phyloP scores from a whole-genome alignment of 768 basidiomycete genomes.

The Fomitopsis pulvina region DNA sequence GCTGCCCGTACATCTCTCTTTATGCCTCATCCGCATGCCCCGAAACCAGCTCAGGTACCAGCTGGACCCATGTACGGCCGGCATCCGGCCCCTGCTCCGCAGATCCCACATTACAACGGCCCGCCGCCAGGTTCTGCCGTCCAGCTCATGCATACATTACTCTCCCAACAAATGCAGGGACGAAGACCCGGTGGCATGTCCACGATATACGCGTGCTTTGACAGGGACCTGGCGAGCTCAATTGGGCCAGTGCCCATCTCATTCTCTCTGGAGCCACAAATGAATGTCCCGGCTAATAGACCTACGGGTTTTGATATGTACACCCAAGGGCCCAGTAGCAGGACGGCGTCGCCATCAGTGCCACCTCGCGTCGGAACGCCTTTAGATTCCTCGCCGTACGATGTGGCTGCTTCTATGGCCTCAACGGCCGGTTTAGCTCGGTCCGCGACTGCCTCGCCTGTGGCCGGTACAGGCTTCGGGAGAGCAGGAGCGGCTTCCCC shows the following conservation, averaged over 20 bases:
- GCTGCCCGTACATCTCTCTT: slow-evolving; percentile 36
- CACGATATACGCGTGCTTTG: slow-evolving; percentile 58
- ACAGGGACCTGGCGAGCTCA: slow-evolving; percentile 41
- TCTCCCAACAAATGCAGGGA: background rate
- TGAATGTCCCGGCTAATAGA: slow-evolving; percentile 24
- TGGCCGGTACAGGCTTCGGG: slow-evolving; percentile 1
- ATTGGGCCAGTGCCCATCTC: slow-evolving; percentile 54
- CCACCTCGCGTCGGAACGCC: slow-evolving; percentile 6
- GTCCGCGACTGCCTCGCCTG: slow-evolving; percentile 2
- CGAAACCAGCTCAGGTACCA: slow-evolving; percentile 34
- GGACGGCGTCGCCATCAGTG: slow-evolving; percentile 4
- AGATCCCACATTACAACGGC: slow-evolving; percentile 7
- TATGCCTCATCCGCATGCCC: slow-evolving; percentile 49
- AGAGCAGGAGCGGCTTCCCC: background rate
- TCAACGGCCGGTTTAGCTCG: background rate
- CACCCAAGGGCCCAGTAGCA: background rate
- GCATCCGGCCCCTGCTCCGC: slow-evolving; percentile 6
- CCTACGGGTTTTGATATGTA: background rate
- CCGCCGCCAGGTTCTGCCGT: slow-evolving; percentile 22
- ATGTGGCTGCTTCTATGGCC: background rate
- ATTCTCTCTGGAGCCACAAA: slow-evolving; percentile 49
- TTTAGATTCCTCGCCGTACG: background rate
- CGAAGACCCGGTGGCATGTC: slow-evolving; percentile 13
- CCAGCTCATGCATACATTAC: slow-evolving; percentile 13
- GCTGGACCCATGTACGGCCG: slow-evolving; percentile 59